Percentiles rank a stretch among this genome's conserved stretches.
Evolutionary conservation across 306 rosid genomes (phyloP).

Genomic region (Vachellia pachyceras): DNA sequence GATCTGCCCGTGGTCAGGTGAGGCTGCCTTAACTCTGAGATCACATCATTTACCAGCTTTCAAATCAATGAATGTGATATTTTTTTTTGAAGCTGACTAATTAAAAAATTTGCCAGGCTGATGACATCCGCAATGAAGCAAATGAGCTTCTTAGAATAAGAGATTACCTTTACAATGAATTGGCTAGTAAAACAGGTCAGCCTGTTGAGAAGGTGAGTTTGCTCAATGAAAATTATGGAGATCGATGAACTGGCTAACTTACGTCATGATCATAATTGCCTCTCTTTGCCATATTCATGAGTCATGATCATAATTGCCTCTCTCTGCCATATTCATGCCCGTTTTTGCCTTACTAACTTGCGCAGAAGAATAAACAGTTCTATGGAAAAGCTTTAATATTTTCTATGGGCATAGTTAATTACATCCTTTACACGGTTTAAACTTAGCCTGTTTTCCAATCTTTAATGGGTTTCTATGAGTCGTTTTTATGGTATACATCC

Average conservation of each 20-base stretch:
- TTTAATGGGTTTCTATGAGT: slow-evolving; percentile 9
- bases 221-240: slow-evolving; percentile 33
- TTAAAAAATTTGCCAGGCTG: slow-evolving; percentile 63
- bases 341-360: slow-evolving; percentile 1
- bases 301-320: neutral
- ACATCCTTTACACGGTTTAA: slow-evolving; percentile 14
- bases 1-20: slow-evolving; percentile 98
- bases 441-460: slow-evolving; percentile 19
- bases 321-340: neutral
- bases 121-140: slow-evolving; percentile 89
- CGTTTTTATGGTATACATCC: slow-evolving; percentile 27
- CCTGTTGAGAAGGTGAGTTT: slow-evolving; percentile 82
- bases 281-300: neutral
- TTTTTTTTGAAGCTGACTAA: slow-evolving; percentile 33
- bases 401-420: slow-evolving; percentile 24
- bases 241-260: slow-evolving; percentile 16
- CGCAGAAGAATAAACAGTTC: neutral
- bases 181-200: slow-evolving; percentile 84
- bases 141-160: slow-evolving; percentile 85
- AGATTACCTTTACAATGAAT: slow-evolving; percentile 75
- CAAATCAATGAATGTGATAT: slow-evolving; percentile 11
- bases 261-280: neutral
- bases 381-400: slow-evolving; percentile 25
- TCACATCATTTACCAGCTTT: neutral
- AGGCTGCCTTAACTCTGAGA: slow-evolving; percentile 32